Evolutionary conservation across 2,329 filamentous ascomycete species (phyloP), one percentile per base, ranked within the genome.

Genomic region (Arthrocladium fulminans): DNA sequence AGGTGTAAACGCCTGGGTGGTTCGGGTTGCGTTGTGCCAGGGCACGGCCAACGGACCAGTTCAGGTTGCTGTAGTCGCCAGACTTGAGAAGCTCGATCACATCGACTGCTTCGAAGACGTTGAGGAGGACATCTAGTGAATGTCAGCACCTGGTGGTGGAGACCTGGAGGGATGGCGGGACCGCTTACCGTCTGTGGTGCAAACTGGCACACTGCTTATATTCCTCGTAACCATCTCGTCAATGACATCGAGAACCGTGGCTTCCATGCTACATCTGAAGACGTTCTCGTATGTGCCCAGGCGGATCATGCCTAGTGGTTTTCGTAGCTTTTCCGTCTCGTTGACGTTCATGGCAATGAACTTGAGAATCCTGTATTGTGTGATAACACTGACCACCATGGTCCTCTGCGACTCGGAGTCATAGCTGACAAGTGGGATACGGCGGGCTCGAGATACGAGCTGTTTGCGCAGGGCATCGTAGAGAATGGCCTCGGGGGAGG

Each of bases 41-140:
- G 2, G 90, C 90, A 54, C 96, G 89, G 37, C 90, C 92, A 3
- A 97, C 86, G 5, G 79, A 86, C 17, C 88, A 79, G 51, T 84
- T 82, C 49, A 98, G 73, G 57, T 96, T 90, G 55, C 97, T 92
- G 62, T 97, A 97, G 29, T 81, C 81, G 17, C 89, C 88, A 19
- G 88, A 88, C 67, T 94, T 94, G 68, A 98, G 94, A 59, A 95
- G 82, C 0, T 89, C 84, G 58, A 98, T 95, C 52, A 98, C 89
- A 67, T 98, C 92, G 44, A 98, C 89, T 1, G 92, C 87, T 69
- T 98, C 94, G 61, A 98, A 98, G 9, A 97, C 88, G 61, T 98
- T 98, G 54, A 97, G 79, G 0, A 98, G 81, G 25, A 79, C 72
- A 44, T 79, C 80, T 79, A 59, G 0, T 24, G 38, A 1, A 13